Conservation (phyloP, 2,329 filamentous ascomycete genomes). For the Microdochium paspali region DNA sequence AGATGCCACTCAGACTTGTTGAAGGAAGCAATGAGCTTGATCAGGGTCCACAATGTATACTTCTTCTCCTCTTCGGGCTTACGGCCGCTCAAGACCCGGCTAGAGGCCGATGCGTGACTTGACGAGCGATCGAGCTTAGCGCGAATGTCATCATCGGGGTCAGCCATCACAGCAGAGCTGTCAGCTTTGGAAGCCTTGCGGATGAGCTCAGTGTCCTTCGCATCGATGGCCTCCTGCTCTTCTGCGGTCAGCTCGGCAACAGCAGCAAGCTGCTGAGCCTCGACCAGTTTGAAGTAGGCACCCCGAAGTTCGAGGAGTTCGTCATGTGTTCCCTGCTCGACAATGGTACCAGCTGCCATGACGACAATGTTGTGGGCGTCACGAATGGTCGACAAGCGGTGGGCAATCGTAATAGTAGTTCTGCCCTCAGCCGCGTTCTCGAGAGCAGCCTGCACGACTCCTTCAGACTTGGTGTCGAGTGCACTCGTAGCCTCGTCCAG, state of each 20-base stretch:
- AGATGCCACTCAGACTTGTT: constrained; percentile 62
- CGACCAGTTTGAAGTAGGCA: constrained; percentile 78
- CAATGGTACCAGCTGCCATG: constrained; percentile 74
- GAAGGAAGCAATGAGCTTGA: constrained; percentile 72
- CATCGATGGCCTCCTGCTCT: constrained; percentile 40
- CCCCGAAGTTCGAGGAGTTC: constrained; percentile 60
- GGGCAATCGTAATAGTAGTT: constrained; percentile 93
- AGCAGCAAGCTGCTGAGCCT: constrained; percentile 72
- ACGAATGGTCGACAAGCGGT: constrained; percentile 89
- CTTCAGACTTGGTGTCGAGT: constrained; percentile 89
- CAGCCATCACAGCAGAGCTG: constrained; percentile 32
- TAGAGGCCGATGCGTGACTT: constrained; percentile 56
- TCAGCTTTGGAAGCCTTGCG: constrained; percentile 32
- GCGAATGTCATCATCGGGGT: constrained; percentile 53
- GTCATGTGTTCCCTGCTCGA: constrained; percentile 87
- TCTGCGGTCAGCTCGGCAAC: constrained; percentile 43
- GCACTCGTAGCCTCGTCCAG: constrained; percentile 93
- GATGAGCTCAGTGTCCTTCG: constrained; percentile 39
- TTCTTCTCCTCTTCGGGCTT: constrained; percentile 39
- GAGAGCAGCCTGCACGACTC: constrained; percentile 85
- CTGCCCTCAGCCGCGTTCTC: constrained; percentile 77
- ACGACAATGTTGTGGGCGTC: constrained; percentile 95
- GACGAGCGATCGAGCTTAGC: constrained; percentile 45
- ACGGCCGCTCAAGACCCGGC: constrained; percentile 53
- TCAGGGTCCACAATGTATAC: constrained; percentile 65